Percentiles rank a stretch among this genome's conserved stretches.
Conservation (phyloP, 73 alveolate species). For the Stentor roeselii region DNA sequence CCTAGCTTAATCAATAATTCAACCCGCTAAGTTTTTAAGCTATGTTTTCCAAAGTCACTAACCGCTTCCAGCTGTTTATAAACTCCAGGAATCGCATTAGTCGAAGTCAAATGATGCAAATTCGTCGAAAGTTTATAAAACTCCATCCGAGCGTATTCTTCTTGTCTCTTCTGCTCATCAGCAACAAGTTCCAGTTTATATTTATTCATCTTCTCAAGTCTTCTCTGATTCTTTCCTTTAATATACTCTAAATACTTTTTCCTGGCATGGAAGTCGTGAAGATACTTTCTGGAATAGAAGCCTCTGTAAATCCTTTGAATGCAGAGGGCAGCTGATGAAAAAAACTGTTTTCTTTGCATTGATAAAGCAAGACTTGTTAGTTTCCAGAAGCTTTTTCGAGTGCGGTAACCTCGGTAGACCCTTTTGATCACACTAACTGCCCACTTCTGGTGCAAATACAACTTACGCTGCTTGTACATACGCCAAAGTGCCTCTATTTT, state of each 20-base stretch:
- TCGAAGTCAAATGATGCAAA: neutral
- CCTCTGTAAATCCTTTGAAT: conserved; percentile 48
- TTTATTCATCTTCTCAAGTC: neutral
- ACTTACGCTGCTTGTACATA: neutral
- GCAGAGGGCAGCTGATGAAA: neutral
- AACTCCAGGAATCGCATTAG: neutral
- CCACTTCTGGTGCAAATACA: neutral
- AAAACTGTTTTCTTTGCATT: neutral
- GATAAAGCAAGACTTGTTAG: neutral
- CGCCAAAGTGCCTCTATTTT: neutral
- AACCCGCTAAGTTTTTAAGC: no score
- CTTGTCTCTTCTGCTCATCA: neutral
- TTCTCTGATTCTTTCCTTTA: conserved; percentile 28
- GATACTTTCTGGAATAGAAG: conserved; percentile 57
- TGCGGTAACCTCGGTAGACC: neutral
- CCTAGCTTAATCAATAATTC: no score
- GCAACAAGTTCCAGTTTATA: neutral
- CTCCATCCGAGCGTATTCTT: neutral
- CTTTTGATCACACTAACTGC: neutral
- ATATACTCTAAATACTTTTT: conserved; percentile 47
- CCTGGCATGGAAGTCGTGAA: conserved; percentile 68
- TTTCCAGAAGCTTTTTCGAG: neutral
- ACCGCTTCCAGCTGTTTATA: neutral
- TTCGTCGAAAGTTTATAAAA: neutral
- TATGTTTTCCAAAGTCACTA: neutral